These are phyloP conservation scores for Epichloe scottii DNA, from an alignment of 2,329 filamentous ascomycete species.

Conservation along the genomic window DNA sequence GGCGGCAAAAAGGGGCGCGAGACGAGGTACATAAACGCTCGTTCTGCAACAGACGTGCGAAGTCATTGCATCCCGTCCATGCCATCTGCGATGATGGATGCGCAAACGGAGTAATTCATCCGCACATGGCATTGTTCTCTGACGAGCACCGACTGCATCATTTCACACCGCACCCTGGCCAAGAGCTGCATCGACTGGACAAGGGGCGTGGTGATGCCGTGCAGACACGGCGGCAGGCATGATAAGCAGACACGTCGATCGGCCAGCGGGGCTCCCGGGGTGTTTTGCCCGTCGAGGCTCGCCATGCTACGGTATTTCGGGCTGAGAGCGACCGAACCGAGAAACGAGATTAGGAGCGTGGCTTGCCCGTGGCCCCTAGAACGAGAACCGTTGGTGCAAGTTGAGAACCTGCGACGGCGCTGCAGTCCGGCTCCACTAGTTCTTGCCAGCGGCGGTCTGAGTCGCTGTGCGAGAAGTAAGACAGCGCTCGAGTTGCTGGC, in stretches of 20 bases:
- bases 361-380: not conserved
- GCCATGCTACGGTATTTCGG: too few species aligned
- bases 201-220: constrained; percentile 1
- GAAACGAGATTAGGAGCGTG: too few species aligned
- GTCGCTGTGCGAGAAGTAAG: not conserved
- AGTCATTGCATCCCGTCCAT: too few species aligned
- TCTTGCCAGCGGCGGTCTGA: not conserved
- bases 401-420: not conserved
- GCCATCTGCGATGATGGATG: too few species aligned
- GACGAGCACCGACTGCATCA: not conserved
- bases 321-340: not conserved
- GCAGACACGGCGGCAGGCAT: constrained; percentile 3
- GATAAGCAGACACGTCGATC: constrained; percentile 1
- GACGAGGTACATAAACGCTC: too few species aligned
- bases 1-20: too few species aligned
- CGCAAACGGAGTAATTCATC: too few species aligned
- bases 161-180: not conserved
- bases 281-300: not conserved
- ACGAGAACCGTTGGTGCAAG: not conserved
- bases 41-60: too few species aligned
- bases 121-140: too few species aligned
- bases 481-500: not conserved
- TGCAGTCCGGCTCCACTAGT: not conserved
- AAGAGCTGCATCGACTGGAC: not conserved
- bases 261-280: constrained; percentile 1